Conservation (phyloP, 2,329 filamentous ascomycete species). For the Pseudofabraea citricarpa region DNA sequence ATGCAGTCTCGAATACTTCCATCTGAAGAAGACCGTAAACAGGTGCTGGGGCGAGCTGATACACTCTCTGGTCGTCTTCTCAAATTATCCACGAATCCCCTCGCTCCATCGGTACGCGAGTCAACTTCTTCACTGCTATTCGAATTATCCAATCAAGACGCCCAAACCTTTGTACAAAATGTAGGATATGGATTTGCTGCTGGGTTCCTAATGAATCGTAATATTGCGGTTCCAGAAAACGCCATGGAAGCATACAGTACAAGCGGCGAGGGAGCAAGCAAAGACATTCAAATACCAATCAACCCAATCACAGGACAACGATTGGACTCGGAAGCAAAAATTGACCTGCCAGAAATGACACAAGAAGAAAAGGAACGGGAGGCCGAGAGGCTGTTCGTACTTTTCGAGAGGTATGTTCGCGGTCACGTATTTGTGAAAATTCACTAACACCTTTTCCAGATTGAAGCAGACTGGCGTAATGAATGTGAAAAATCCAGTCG, state of each 20-base stretch:
- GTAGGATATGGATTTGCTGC: constrained; percentile 94
- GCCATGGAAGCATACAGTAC: constrained; percentile 50
- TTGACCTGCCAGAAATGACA: constrained; percentile 70
- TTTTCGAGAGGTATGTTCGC: constrained; percentile 25
- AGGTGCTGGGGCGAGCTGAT: constrained; percentile 70
- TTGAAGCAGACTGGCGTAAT: constrained; percentile 26
- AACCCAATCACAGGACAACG: constrained; percentile 27
- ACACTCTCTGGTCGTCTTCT: constrained; percentile 74
- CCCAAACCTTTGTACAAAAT: constrained; percentile 77
- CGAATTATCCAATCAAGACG: constrained; percentile 77
- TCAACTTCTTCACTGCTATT: constrained; percentile 78
- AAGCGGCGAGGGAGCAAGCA: constrained; percentile 13
- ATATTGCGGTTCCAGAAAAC: constrained; percentile 69
- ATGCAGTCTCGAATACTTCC: constrained; percentile 71
- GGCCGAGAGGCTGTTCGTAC: constrained; percentile 26
- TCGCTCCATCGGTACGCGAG: constrained; percentile 66
- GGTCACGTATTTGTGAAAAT: neutral
- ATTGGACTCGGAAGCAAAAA: constrained; percentile 21
- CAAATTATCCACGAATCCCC: constrained; percentile 68
- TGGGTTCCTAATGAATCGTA: constrained; percentile 81
- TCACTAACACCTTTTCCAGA: constrained; percentile 11
- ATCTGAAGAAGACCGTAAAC: constrained; percentile 67
- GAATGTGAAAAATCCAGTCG: constrained; percentile 24
- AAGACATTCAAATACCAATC: constrained; percentile 22
- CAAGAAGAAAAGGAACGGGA: constrained; percentile 89